Conservation (phyloP, 345 rosid genomes). For the Populus deltoides region DNA sequence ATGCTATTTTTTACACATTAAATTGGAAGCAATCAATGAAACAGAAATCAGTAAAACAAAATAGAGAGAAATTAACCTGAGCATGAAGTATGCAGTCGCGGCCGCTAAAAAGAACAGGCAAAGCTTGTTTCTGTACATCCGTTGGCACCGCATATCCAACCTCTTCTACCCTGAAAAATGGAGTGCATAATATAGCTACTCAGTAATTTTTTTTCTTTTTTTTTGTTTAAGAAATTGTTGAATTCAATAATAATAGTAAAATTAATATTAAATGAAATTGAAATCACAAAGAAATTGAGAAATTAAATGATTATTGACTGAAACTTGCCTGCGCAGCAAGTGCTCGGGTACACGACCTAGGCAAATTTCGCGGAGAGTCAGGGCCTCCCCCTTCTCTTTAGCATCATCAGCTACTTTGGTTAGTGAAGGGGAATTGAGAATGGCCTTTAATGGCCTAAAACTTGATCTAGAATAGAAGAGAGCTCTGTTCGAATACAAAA, state of each 20-base stretch:
- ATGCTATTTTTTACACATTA: too few relatives aligned
- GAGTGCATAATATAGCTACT: not conserved
- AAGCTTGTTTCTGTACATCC: slow-evolving; percentile 65
- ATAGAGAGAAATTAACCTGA: slow-evolving; percentile 48
- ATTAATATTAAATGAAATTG: not conserved
- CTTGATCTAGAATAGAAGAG: not conserved
- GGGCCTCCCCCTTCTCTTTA: not conserved
- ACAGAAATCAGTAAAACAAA: not conserved
- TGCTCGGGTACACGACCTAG: slow-evolving; percentile 50
- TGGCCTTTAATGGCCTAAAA: slow-evolving; percentile 17
- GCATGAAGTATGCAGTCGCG: slow-evolving; percentile 85
- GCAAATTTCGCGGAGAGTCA: slow-evolving; percentile 44
- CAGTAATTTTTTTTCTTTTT: not conserved
- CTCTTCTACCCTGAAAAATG: slow-evolving; percentile 57
- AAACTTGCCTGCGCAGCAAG: slow-evolving; percentile 43
- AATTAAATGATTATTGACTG: not conserved
- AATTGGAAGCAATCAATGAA: not conserved
- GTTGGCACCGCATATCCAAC: slow-evolving; percentile 63
- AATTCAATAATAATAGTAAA: not conserved
- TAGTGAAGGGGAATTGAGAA: slow-evolving; percentile 9
- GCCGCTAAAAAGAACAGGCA: slow-evolving; percentile 65
- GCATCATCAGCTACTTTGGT: not conserved
- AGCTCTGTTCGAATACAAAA: not conserved
- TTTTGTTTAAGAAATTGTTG: not conserved
- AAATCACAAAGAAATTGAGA: not conserved